Conservation (phyloP, 352 stramenopile species). For the Saprolegnia diclina region DNA sequence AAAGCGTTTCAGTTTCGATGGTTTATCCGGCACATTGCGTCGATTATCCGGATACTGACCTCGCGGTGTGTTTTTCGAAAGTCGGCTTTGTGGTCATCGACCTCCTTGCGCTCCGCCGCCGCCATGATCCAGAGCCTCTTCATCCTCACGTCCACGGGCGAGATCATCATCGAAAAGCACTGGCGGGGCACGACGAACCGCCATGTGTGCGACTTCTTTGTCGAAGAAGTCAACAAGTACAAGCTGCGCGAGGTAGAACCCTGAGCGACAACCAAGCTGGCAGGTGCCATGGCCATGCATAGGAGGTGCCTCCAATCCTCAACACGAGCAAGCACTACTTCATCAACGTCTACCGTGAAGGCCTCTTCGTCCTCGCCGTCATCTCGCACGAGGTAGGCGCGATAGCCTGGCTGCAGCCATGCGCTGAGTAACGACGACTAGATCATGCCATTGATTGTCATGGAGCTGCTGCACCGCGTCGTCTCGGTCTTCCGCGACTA, state of each 20-base stretch:
- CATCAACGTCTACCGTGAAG: conserved; percentile 90
- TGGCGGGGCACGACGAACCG: conserved; percentile 93
- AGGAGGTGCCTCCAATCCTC: conserved; percentile 83
- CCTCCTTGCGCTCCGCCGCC: too few relatives aligned
- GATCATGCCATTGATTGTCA: conserved; percentile 84
- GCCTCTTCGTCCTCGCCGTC: conserved; percentile 93
- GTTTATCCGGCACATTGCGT: too few relatives aligned
- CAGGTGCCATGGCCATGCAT: background rate
- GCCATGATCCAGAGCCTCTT: conserved; percentile 97
- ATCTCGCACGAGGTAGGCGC: conserved; percentile 88
- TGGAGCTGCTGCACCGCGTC: conserved; percentile 97
- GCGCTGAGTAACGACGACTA: conserved; percentile 24
- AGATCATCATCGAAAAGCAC: conserved; percentile 98
- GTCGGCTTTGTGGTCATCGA: too few relatives aligned
- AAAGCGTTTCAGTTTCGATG: too few relatives aligned
- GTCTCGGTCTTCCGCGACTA: conserved; percentile 96
- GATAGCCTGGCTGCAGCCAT: too few relatives aligned
- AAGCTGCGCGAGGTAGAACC: conserved; percentile 47
- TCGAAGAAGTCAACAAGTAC: conserved; percentile 94
- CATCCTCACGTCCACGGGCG: conserved; percentile 93
- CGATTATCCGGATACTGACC: too few relatives aligned
- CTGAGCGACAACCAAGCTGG: background rate
- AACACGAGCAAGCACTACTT: conserved; percentile 86
- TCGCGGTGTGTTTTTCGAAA: too few relatives aligned
- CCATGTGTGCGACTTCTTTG: conserved; percentile 97